Base-by-base conservation (phyloP, 2,329 filamentous ascomycete species). In the Blumeria graminis region DNA sequence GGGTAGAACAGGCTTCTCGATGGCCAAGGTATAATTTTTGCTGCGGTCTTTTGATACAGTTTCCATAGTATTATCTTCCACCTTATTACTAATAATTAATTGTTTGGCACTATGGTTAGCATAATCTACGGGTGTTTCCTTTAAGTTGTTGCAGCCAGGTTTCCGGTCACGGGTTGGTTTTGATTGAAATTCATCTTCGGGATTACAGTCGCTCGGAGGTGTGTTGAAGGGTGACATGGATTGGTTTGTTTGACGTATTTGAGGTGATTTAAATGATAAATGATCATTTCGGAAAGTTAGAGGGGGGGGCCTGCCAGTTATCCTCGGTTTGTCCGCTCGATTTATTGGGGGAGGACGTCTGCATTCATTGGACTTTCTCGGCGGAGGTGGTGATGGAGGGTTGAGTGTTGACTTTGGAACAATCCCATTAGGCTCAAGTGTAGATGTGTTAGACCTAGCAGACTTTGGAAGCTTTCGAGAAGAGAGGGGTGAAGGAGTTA, bases 151-250 rank as follows among this genome's bases (percentile, higher is more conserved):
- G 22, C 22, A 28, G 22, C 22, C 22, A 28, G 22, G 4, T 28
- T 28, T 28, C 4, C 22, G 22, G 22, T 28, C 22, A 28, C 22
- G 22, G 2, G 22, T 28, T 28, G 4, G 22, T 48, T 76, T 71
- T 56, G 68, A 69, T 0, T 76, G 75, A 7, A 73, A 73, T 6
- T 70, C 69, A n/a, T 71, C 70, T n/a, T 75, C 71, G 0, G 71
- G 66, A 56, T 75, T 82, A 57, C 77, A 80, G 4, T 78, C 76
- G 62, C 80, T 81, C 0, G 89, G 87, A 16, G 88, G 88, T 38
- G 87, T 94, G 64, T 75, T 88, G 65, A 95, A 94, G 0, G 90
- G 89, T 0, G 90, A 94, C 0, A 80, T 65, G 64, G 54, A 60
- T 6, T 65, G 63, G 5, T 57, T 56, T 16, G 35, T 32, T 43